Base-by-base conservation (phyloP, 768 basidiomycete species). In the Tricholoma saponaceum region DNA sequence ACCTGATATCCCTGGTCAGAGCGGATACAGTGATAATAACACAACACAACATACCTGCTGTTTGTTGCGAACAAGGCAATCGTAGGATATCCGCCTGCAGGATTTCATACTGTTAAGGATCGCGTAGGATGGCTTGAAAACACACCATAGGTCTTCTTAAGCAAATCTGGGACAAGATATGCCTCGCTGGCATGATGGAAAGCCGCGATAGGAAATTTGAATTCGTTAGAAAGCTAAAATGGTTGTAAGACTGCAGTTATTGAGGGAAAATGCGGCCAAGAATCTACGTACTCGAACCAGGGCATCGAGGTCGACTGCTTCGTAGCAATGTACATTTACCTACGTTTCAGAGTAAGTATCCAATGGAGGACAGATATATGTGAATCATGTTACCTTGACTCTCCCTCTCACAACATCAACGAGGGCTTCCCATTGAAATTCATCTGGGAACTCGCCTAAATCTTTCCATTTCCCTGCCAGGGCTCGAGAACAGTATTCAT, bases 171-270 rank as follows among this genome's bases (percentile, higher is more conserved):
- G 20, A 94, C 87, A 10, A 94, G 81, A 65, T 89, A 95, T 0
- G 91, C 86, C 64, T 94, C 90, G 57, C 84, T 84, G 1, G 92
- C 91, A 60, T 87, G 84, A 64, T 92, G 91, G 67, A 92, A 83
- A 2, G 86, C 85, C 3, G 89, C 84, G 55, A 92, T 79, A 5
- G 84, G 82, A 68, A 91, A 91, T 63, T 86, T 79, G 79, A 92
- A 95, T 67, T 95, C 91, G 64, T 94, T 90, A 30, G 90, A 83
- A 33, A 92, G 77, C 82, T 90, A 71, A 52, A 20, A 12, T 50
- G 8, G 7, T 14, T 20, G n/a, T 14, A 47, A 20, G 9, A 32
- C 18, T 7, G 39, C 3, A 5, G 41, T 13, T 44, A 7, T 37
- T 3, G 7, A 23, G 4, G 32, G 25, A 13, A 20, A 22, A 25